Conservation (phyloP, 2,329 filamentous ascomycete species). For the Arthroderma uncinatum region DNA sequence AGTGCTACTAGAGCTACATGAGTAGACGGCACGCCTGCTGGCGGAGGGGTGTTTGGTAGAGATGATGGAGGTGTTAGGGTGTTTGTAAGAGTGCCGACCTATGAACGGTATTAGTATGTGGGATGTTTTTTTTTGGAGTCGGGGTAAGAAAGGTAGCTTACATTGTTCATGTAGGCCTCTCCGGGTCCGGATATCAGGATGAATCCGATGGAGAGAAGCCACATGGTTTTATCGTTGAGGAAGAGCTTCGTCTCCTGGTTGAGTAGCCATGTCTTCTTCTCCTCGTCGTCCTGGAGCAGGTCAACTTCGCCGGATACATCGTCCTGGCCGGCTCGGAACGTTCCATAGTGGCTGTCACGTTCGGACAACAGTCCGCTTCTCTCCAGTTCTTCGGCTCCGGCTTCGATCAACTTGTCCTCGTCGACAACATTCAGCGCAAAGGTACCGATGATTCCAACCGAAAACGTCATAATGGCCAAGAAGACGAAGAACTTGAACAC, state of each 20-base stretch:
- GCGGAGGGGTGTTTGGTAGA: constrained; percentile 33
- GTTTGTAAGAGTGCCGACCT: constrained; percentile 78
- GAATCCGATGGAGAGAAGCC: constrained; percentile 82
- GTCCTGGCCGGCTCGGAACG: constrained; percentile 28
- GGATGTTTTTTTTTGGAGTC: background rate
- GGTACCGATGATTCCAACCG: constrained; percentile 60
- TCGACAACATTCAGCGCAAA: constrained; percentile 64
- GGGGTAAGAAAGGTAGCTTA: constrained; percentile 17
- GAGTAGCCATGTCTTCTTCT: constrained; percentile 80
- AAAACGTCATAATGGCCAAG: constrained; percentile 58
- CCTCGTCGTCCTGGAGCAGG: constrained; percentile 42
- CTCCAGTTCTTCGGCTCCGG: constrained; percentile 82
- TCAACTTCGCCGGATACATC: constrained; percentile 12
- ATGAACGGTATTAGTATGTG: constrained; percentile 4
- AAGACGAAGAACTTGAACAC: constrained; percentile 87
- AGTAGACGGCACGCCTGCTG: constrained; percentile 57
- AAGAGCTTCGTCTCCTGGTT: constrained; percentile 85
- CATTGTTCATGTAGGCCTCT: constrained; percentile 96
- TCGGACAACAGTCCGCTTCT: constrained; percentile 69
- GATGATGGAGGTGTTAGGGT: constrained; percentile 62
- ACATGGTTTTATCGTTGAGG: constrained; percentile 84
- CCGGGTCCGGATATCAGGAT: constrained; percentile 87
- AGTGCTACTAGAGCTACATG: constrained; percentile 89
- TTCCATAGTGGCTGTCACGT: constrained; percentile 36
- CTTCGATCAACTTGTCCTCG: constrained; percentile 63